Base-by-base conservation (phyloP, 345 rosid species). In the Firmiana major region DNA sequence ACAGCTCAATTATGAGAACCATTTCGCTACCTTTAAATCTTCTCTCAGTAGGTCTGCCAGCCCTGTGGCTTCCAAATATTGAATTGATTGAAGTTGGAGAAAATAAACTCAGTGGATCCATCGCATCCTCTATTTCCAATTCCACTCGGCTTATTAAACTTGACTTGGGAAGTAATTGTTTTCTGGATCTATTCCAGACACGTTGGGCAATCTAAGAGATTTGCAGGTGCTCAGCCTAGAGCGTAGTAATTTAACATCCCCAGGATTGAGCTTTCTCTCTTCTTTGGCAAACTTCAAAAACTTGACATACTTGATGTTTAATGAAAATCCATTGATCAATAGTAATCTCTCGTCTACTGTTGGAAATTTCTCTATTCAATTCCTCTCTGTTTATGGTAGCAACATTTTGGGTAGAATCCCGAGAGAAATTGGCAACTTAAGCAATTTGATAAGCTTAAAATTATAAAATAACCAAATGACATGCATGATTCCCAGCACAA, bases 401-500 rank as follows among this genome's bases (percentile, higher is more conserved):
- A 48, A 48, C 53, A 48, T 48, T 48, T 48, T 48, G 17, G 53
- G 53, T 48, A 12, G 53, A 48, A 48, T 48, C 53, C 53, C 53
- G 3, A 12, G 16, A 48, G 53, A 48, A 48, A 48, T 48, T 12
- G 70, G 70, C 9, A 70, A 53, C 54, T 16, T 78, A 24, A 75
- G 42, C 24, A 71, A 71, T 79, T 48, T 71, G 70, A 51, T 16
- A 55, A 1, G 0, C 21, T 36, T 83, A 36, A 0, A 1, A 26
- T 40, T 83, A 13, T 12, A n/a, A 31, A 21, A 9, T 15, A 79
- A 79, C 48, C 9, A 26, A 9, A 24, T 79, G 13, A 22, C 69
- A 0, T 74, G 77, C 9, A 9, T 54, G 0, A 63, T 79, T 73
- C 85, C 83, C 2, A 8, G 1, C 17, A 21, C 80, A 66, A 7